phyloP scores from a whole-genome alignment of 1,284 basidiomycete species.

The Tremellales sp. region DNA sequence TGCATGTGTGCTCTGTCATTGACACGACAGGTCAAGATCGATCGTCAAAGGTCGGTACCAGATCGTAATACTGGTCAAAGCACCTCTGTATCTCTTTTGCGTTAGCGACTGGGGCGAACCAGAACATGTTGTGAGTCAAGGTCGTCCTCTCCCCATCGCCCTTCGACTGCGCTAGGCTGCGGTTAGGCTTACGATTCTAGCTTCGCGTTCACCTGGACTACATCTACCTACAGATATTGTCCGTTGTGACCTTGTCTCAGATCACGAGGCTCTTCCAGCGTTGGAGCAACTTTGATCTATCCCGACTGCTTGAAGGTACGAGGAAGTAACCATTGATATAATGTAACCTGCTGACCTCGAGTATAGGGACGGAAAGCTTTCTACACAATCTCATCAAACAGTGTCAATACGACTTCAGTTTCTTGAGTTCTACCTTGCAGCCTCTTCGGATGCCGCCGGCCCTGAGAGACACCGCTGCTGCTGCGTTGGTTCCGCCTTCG shows the following conservation, averaged over 20 bases:
- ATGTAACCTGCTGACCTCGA: no score
- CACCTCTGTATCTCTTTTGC: conserved; percentile 87
- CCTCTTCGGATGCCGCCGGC: conserved; percentile 69
- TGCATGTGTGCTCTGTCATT: not conserved
- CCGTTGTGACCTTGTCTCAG: conserved; percentile 80
- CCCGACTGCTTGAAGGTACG: conserved; percentile 74
- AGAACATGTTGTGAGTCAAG: conserved; percentile 73
- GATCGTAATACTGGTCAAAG: conserved; percentile 78
- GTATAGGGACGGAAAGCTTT: conserved; percentile 75
- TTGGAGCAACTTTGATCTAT: conserved; percentile 84
- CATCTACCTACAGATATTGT: conserved; percentile 86
- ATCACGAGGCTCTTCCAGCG: conserved; percentile 79
- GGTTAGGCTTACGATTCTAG: conserved; percentile 34
- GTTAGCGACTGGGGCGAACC: conserved; percentile 90
- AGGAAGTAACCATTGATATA: not conserved
- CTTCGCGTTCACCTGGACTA: conserved; percentile 90
- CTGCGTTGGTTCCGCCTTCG: conserved; percentile 67
- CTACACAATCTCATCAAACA: conserved; percentile 65
- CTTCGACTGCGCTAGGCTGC: not conserved
- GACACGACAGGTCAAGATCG: conserved; percentile 16
- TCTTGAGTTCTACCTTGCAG: conserved; percentile 73
- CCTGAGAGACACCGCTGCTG: conserved; percentile 67
- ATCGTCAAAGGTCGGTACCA: conserved; percentile 58
- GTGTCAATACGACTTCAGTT: conserved; percentile 72
- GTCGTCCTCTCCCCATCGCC: not conserved